Conservation (phyloP, 208 protist species). For the Crithidia acanthocephali region DNA sequence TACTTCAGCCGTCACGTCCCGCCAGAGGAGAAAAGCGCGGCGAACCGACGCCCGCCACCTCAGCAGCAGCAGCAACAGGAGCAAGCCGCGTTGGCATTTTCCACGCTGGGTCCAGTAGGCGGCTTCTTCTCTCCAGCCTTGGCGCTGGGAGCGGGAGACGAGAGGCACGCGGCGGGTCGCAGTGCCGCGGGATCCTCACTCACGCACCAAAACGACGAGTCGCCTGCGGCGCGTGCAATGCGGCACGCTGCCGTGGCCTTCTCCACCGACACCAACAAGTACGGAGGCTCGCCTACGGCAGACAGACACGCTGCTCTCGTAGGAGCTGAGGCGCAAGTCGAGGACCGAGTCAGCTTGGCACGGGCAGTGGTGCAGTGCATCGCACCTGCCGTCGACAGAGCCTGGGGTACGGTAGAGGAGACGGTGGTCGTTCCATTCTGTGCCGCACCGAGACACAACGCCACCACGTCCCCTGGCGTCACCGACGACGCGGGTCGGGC, state of each 20-base stretch:
- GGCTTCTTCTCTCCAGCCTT: constrained; percentile 15
- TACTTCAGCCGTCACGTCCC: constrained; percentile 24
- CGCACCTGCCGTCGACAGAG: constrained; percentile 32
- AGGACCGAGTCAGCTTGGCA: constrained; percentile 32
- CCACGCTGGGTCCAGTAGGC: constrained; percentile 10
- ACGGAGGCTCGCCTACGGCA: background rate
- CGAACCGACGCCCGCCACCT: background rate
- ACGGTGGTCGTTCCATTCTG: constrained; percentile 20
- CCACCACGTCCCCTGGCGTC: background rate
- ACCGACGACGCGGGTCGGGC: background rate
- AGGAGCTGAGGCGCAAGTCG: constrained; percentile 8
- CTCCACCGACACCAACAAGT: background rate
- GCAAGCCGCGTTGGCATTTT: background rate
- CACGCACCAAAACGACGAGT: no score
- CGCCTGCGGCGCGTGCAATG: constrained; percentile 9
- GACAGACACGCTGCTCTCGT: background rate
- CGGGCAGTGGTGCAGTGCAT: constrained; percentile 32
- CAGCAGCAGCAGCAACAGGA: background rate
- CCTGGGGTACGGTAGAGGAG: constrained; percentile 34
- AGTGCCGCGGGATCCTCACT: background rate
- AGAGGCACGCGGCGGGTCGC: background rate
- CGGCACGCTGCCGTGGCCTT: background rate
- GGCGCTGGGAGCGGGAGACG: background rate
- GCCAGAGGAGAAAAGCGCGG: constrained; percentile 3
- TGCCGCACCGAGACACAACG: background rate